A percentile compares a stretch with the other conserved stretches of the same genome.
phyloP scores from a whole-genome alignment of 1,284 basidiomycete species.

The Omphalotus olearius region DNA sequence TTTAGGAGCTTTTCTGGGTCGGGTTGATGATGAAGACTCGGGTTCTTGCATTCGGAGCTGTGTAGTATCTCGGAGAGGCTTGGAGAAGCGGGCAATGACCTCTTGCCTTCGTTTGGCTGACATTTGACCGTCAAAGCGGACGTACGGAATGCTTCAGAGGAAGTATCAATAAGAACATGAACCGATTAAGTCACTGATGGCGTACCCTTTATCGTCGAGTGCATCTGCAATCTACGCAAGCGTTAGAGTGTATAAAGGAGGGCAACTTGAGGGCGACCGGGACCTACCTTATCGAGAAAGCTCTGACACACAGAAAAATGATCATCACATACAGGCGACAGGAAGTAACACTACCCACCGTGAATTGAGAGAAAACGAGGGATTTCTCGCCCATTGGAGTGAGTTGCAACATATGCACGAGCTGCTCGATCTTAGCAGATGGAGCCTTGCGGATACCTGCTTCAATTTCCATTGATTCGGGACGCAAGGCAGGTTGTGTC shows the following conservation, averaged over 20 bases:
- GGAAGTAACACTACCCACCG: conserved; percentile 31
- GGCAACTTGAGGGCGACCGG: background rate
- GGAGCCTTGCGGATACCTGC: conserved; percentile 44
- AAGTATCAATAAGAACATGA: conserved; percentile 13
- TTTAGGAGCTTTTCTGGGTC: background rate
- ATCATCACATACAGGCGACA: background rate
- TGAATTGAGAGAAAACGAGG: conserved; percentile 84
- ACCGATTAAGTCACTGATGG: conserved; percentile 9
- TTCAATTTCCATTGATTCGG: conserved; percentile 36
- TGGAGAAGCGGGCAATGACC: conserved; percentile 68
- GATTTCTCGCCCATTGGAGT: conserved; percentile 73
- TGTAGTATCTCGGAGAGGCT: conserved; percentile 42
- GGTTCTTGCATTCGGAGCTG: background rate
- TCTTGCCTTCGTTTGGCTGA: conserved; percentile 75
- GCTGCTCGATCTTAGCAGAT: conserved; percentile 82
- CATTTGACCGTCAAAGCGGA: conserved; percentile 82
- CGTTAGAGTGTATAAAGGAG: conserved; percentile 3
- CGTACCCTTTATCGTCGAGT: conserved; percentile 61
- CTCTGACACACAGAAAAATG: background rate
- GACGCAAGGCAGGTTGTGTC: conserved; percentile 49
- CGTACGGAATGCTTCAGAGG: conserved; percentile 58
- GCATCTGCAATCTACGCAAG: conserved; percentile 59
- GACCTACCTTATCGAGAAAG: conserved; percentile 70
- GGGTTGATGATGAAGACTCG: conserved; percentile 14
- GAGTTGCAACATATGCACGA: conserved; percentile 66